phyloP scores from a whole-genome alignment of 2,329 filamentous ascomycete genomes.

The Rhexocercosporidium sp. region DNA sequence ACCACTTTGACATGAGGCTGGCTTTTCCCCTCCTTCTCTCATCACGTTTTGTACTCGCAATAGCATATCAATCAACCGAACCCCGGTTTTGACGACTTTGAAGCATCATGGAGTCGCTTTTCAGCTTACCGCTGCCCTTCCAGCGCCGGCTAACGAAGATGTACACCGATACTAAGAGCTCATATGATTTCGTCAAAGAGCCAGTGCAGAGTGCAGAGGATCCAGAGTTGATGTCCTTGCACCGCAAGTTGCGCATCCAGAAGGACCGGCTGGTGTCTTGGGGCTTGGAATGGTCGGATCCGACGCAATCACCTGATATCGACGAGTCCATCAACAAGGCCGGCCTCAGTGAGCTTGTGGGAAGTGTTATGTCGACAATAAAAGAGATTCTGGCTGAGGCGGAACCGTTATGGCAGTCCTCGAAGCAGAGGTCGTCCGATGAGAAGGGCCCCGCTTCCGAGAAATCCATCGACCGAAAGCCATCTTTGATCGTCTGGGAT shows the following conservation, averaged over 20 bases:
- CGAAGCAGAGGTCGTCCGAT: slow-evolving; percentile 48
- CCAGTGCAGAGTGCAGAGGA: slow-evolving; percentile 66
- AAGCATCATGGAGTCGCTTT: slow-evolving; percentile 39
- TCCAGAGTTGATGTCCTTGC: slow-evolving; percentile 72
- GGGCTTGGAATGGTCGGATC: slow-evolving; percentile 83
- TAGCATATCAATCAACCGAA: background rate
- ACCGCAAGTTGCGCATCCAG: slow-evolving; percentile 79
- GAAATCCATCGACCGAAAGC: slow-evolving; percentile 55
- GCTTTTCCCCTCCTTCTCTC: background rate
- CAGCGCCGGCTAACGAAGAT: slow-evolving; percentile 71
- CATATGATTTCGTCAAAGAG: slow-evolving; percentile 73
- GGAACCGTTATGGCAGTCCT: slow-evolving; percentile 72
- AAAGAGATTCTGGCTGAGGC: slow-evolving; percentile 80
- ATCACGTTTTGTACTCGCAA: slow-evolving; percentile 4
- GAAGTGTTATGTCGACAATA: slow-evolving; percentile 79
- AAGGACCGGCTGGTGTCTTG: slow-evolving; percentile 75
- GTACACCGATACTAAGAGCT: slow-evolving; percentile 82
- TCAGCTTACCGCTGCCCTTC: slow-evolving; percentile 48
- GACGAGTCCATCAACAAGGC: slow-evolving; percentile 73
- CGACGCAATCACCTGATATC: slow-evolving; percentile 70
- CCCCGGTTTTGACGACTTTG: background rate
- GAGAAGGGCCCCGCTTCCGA: slow-evolving; percentile 34
- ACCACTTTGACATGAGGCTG: slow-evolving; percentile 2
- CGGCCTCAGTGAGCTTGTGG: slow-evolving; percentile 77
- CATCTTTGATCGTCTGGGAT: slow-evolving; percentile 66